These are phyloP conservation scores for Westerdykella sp. DNA, from an alignment of 2,329 filamentous ascomycete species.

Conservation along the genomic window DNA sequence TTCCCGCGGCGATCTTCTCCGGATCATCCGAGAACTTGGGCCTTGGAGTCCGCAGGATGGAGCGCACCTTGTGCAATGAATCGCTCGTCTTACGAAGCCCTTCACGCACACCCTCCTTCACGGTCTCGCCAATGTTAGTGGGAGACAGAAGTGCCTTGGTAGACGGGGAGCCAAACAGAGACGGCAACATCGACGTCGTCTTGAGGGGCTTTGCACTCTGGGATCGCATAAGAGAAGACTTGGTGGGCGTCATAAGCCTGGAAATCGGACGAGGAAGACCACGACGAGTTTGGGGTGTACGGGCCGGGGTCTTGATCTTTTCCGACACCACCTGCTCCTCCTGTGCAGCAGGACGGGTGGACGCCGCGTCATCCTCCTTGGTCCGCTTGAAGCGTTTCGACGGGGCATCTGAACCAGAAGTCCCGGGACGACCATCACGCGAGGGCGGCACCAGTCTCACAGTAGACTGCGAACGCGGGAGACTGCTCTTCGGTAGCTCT, in stretches of 20 bases:
- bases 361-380: slow-evolving; percentile 63
- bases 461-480: slow-evolving; percentile 35
- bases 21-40: slow-evolving; percentile 56
- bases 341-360: slow-evolving; percentile 53
- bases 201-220: slow-evolving; percentile 47
- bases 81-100: slow-evolving; percentile 37
- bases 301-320: slow-evolving; percentile 17
- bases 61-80: slow-evolving; percentile 53
- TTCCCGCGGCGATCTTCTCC: slow-evolving; percentile 54
- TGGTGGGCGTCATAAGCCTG: slow-evolving; percentile 67
- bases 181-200: slow-evolving; percentile 48
- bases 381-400: slow-evolving; percentile 67
- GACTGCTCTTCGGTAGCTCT: slow-evolving; percentile 42
- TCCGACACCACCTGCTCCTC: slow-evolving; percentile 11
- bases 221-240: slow-evolving; percentile 61
- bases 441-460: slow-evolving; percentile 22
- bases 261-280: slow-evolving; percentile 45
- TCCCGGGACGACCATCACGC: slow-evolving; percentile 20
- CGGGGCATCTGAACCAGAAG: slow-evolving; percentile 31
- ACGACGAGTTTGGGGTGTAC: slow-evolving; percentile 29
- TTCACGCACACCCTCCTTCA: slow-evolving; percentile 36
- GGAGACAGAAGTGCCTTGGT: slow-evolving; percentile 45
- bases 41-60: slow-evolving; percentile 56
- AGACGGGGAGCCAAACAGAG: slow-evolving; percentile 47
- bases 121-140: slow-evolving; percentile 24